phyloP scores from a whole-genome alignment of 75 land plant species.

The Selaginella moellendorffii region DNA sequence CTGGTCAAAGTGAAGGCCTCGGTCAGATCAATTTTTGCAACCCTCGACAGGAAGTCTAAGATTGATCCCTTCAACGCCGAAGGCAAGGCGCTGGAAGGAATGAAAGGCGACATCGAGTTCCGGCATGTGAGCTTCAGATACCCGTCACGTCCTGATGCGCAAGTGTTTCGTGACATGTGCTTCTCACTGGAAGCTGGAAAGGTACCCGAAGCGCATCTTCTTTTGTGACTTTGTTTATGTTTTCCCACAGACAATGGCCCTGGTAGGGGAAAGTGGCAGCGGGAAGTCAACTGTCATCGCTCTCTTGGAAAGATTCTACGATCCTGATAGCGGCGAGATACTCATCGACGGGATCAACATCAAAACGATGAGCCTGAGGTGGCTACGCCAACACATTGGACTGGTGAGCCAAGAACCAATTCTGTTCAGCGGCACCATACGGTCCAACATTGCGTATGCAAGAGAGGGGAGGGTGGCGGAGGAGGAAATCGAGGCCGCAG shows the following conservation, averaged over 20 bases:
- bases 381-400: constrained; percentile 6
- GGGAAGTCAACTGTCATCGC: constrained; percentile 7
- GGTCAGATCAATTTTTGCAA: constrained; percentile 48
- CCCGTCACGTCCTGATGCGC: constrained; percentile 41
- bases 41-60: constrained; percentile 49
- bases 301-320: background rate
- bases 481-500: background rate
- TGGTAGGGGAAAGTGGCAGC: constrained; percentile 5
- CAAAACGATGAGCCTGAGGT: background rate
- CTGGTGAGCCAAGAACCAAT: constrained; percentile 2
- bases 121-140: constrained; percentile 53
- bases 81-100: constrained; percentile 23
- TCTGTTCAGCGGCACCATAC: constrained; percentile 5
- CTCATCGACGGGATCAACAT: background rate
- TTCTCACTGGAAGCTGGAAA: constrained; percentile 45
- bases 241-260: background rate
- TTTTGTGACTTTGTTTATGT: background rate
- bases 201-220: constrained; percentile 17
- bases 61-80: constrained; percentile 30
- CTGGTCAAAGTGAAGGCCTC: constrained; percentile 42
- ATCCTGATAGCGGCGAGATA: background rate
- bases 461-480: constrained; percentile 4
- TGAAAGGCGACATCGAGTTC: constrained; percentile 55
- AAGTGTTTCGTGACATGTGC: constrained; percentile 42
- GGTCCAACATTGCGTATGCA: constrained; percentile 6